phyloP scores from a whole-genome alignment of 1,284 basidiomycete genomes.

The Agroathelia rolfsii region DNA sequence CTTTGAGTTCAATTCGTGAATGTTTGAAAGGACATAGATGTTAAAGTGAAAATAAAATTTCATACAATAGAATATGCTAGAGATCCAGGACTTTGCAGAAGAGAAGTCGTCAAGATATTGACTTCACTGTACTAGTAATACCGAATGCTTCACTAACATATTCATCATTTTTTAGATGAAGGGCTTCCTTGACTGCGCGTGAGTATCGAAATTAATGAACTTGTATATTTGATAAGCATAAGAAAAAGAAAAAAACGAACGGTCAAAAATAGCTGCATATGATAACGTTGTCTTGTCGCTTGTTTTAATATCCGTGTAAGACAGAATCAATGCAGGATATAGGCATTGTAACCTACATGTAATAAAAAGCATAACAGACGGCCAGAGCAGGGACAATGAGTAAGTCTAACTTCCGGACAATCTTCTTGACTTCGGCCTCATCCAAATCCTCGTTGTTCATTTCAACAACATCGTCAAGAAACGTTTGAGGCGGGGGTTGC shows the following conservation, averaged over 20 bases:
- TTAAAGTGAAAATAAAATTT: constrained; percentile 3
- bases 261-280: constrained; percentile 18
- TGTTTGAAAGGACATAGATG: too few species aligned
- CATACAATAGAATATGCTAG: constrained; percentile 30
- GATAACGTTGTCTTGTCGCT: constrained; percentile 25
- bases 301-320: constrained; percentile 5
- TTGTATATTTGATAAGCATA: background rate
- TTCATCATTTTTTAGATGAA: constrained; percentile 14
- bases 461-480: constrained; percentile 23
- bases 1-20: constrained; percentile 7
- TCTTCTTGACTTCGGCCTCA: constrained; percentile 22
- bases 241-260: constrained; percentile 7
- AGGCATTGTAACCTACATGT: background rate
- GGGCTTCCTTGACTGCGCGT: constrained; percentile 17
- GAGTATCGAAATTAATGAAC: too few species aligned
- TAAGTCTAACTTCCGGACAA: constrained; percentile 26
- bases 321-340: too few species aligned
- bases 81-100: constrained; percentile 20
- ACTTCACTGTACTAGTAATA: too few species aligned
- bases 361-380: constrained; percentile 24
- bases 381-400: constrained; percentile 26
- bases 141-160: too few species aligned
- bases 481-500: constrained; percentile 22
- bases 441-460: constrained; percentile 22
- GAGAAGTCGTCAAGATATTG: too few species aligned